Evolutionary conservation across 768 basidiomycete genomes (phyloP).

Genomic region (Trametes cingulata): DNA sequence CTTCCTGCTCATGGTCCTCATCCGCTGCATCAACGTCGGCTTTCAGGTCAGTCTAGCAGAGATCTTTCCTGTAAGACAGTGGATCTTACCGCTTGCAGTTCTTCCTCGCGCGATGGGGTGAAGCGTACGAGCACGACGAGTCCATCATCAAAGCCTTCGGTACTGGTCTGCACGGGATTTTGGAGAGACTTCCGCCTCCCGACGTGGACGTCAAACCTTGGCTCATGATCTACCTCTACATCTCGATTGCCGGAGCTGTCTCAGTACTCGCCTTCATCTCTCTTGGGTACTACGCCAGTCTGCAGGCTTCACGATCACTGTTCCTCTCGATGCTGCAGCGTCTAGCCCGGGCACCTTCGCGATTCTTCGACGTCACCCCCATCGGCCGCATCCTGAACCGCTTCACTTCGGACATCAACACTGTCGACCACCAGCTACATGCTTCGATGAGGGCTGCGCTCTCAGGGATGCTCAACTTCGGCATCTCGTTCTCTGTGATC

Average conservation of each 20-base stretch:
- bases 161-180: conserved; percentile 26
- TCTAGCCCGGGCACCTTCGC: conserved; percentile 61
- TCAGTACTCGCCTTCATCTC: conserved; percentile 55
- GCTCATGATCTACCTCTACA: conserved; percentile 62
- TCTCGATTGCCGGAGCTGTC: conserved; percentile 59
- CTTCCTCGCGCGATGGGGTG: conserved; percentile 69
- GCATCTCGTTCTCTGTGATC: conserved; percentile 65
- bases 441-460: conserved; percentile 55
- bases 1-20: conserved; percentile 51
- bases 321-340: conserved; percentile 56
- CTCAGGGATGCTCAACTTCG: conserved; percentile 58
- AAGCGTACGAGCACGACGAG: conserved; percentile 53
- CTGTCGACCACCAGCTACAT: conserved; percentile 66
- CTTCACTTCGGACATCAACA: conserved; percentile 72
- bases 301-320: conserved; percentile 63
- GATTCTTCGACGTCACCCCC: conserved; percentile 75
- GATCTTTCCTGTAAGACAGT: too few relatives aligned
- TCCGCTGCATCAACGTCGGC: conserved; percentile 54
- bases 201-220: conserved; percentile 62
- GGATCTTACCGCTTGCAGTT: conserved; percentile 40
- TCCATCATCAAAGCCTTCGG: neutral
- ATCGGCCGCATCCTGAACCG: conserved; percentile 80
- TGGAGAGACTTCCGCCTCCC: conserved; percentile 57
- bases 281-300: conserved; percentile 67
- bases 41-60: conserved; percentile 48